Conservation (phyloP, 192 early-diverging fungal species). For the Lobosporangium transversale region DNA sequence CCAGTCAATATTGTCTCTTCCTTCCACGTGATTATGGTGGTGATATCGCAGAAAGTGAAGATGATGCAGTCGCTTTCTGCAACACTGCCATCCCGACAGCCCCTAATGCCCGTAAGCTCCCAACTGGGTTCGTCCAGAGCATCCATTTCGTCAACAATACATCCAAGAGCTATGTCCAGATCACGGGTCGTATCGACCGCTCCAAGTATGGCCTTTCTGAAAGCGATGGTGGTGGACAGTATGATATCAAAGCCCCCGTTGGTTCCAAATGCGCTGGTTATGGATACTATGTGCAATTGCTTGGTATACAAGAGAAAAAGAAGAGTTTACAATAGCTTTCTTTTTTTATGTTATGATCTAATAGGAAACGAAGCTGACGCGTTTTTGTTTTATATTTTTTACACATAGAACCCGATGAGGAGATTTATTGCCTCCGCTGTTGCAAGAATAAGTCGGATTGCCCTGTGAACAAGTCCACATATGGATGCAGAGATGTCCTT, state of each 20-base stretch:
- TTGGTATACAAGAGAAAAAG: too few relatives aligned
- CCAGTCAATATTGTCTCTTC: conserved; percentile 41
- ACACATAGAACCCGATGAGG: conserved; percentile 51
- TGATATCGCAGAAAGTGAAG: conserved; percentile 36
- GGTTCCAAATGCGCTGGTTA: conserved; percentile 55
- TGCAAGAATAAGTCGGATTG: conserved; percentile 45
- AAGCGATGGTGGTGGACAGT: conserved; percentile 64
- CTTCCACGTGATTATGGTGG: conserved; percentile 36
- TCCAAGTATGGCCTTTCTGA: conserved; percentile 41
- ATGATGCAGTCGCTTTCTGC: conserved; percentile 45
- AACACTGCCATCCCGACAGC: conserved; percentile 37
- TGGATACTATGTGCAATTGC: conserved; percentile 5
- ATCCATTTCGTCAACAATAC: conserved; percentile 45
- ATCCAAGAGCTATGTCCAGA: conserved; percentile 53
- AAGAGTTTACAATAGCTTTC: too few relatives aligned
- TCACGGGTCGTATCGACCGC: conserved; percentile 61
- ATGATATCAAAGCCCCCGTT: conserved; percentile 56
- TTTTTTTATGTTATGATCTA: too few relatives aligned
- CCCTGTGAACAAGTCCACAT: conserved; percentile 10
- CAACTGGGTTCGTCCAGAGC: conserved; percentile 55
- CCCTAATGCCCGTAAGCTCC: conserved; percentile 45
- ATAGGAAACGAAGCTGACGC: too few relatives aligned
- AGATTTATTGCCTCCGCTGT: conserved; percentile 60
- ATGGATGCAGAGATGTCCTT: conserved; percentile 30
- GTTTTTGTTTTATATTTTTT: neutral